Percentiles rank a stretch among this genome's conserved stretches.
Evolutionary conservation across 805 yeast genomes (phyloP).

Genomic region (Barnettozyma sucrosica): DNA sequence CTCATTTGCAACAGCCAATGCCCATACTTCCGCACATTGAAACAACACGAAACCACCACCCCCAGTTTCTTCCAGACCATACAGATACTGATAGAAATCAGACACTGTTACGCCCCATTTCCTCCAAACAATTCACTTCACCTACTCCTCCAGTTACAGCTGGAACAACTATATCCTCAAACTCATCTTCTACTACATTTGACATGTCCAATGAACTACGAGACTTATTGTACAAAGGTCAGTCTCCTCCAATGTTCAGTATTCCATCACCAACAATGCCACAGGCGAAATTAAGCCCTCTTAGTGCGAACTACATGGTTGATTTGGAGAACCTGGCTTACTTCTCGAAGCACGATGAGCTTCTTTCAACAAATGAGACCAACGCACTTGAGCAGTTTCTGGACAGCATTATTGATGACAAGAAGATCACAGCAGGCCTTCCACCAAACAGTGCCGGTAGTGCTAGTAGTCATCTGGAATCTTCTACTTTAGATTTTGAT

Average conservation of each 20-base stretch:
- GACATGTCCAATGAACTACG: constrained; percentile 5
- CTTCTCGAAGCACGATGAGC: constrained; percentile 18
- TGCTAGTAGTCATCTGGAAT: not conserved
- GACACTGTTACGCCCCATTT: not conserved
- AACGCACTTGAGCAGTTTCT: constrained; percentile 25
- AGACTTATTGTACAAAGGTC: constrained; percentile 10
- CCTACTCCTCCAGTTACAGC: not conserved
- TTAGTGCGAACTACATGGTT: constrained; percentile 2
- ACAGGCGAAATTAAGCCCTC: not conserved
- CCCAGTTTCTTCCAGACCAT: not conserved
- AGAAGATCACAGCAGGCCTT: constrained; percentile 5
- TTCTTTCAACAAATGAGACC: constrained; percentile 24
- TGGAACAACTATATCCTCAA: not conserved
- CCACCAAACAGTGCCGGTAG: not conserved
- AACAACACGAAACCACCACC: not conserved
- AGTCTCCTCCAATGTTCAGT: constrained; percentile 14
- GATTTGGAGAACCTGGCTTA: constrained; percentile 16
- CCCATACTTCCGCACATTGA: constrained; percentile 2
- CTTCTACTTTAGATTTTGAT: not conserved
- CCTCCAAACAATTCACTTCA: not conserved
- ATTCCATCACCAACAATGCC: constrained; percentile 1
- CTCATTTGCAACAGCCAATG: not conserved
- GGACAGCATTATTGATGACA: constrained; percentile 26
- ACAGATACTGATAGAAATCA: not conserved
- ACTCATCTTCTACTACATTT: not conserved